phyloP scores from a whole-genome alignment of 192 early-diverging fungal genomes.

The Coemansia sp. region DNA sequence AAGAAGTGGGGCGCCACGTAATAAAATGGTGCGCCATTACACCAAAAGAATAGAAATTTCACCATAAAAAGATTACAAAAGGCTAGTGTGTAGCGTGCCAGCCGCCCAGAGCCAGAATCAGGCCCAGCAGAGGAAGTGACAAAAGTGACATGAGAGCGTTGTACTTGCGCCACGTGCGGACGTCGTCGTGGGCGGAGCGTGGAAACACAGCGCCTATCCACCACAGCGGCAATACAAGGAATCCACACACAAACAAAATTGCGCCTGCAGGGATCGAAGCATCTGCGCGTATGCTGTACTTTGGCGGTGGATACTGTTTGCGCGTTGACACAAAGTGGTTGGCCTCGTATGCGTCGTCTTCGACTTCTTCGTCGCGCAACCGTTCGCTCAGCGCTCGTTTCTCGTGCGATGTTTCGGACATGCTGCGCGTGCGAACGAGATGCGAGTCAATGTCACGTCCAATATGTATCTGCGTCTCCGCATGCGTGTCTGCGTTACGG shows the following conservation, averaged over 20 bases:
- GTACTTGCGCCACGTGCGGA: constrained; percentile 52
- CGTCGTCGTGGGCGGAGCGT: constrained; percentile 19
- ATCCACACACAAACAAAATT: constrained; percentile 44
- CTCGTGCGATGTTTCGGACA: constrained; percentile 1
- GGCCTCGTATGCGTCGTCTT: constrained; percentile 53
- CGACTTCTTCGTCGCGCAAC: constrained; percentile 45
- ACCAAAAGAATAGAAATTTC: neutral
- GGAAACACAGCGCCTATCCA: constrained; percentile 54
- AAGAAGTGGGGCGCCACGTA: neutral
- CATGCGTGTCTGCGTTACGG: too few species aligned
- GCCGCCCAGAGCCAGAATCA: constrained; percentile 52
- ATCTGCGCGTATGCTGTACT: constrained; percentile 29
- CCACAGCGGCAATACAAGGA: constrained; percentile 52
- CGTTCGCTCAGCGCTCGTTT: constrained; percentile 27
- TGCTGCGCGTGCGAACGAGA: neutral
- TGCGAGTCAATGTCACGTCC: constrained; percentile 23
- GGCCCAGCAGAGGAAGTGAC: constrained; percentile 48
- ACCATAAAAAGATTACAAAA: neutral
- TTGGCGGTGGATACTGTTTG: constrained; percentile 38
- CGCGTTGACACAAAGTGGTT: constrained; percentile 41
- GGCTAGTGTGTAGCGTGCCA: constrained; percentile 50
- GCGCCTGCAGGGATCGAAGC: constrained; percentile 29
- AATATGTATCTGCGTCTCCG: too few species aligned
- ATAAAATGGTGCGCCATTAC: neutral
- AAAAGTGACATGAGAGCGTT: constrained; percentile 53